These are phyloP conservation scores for Paramarasmius palmivorus DNA, from an alignment of 1,284 basidiomycete genomes.

Conservation along the genomic window DNA sequence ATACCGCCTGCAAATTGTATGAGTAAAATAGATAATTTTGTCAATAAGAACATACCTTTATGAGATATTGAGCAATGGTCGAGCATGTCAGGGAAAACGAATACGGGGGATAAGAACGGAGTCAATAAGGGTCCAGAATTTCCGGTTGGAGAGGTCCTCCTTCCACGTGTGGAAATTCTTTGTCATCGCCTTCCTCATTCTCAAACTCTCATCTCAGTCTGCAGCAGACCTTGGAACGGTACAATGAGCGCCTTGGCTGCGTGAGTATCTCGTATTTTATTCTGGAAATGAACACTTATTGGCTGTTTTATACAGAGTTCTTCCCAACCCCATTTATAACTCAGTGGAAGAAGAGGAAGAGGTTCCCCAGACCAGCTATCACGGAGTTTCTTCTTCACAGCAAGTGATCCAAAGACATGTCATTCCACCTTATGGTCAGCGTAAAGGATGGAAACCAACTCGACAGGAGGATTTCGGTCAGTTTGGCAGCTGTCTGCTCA, in stretches of 20 bases:
- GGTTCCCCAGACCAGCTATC: conserved; percentile 30
- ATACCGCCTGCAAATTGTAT: conserved; percentile 67
- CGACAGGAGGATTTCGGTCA: conserved; percentile 82
- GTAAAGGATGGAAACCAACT: conserved; percentile 86
- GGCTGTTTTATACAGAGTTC: conserved; percentile 38
- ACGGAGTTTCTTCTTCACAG: conserved; percentile 41
- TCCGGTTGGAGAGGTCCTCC: no score
- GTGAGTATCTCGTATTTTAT: conserved; percentile 36
- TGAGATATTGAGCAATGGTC: conserved; percentile 91
- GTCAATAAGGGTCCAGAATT: no score
- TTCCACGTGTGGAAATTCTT: no score
- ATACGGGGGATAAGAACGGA: not conserved
- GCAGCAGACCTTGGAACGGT: conserved; percentile 21
- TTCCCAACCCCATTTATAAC: conserved; percentile 68
- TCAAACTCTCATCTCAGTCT: no score
- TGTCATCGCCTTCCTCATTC: no score
- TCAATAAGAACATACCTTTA: conserved; percentile 58
- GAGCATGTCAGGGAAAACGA: conserved; percentile 52
- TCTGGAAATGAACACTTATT: conserved; percentile 6
- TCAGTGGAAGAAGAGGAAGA: conserved; percentile 61
- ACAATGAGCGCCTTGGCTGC: conserved; percentile 61
- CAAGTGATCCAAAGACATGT: conserved; percentile 52
- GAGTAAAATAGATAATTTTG: conserved; percentile 6
- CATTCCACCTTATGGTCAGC: conserved; percentile 83
- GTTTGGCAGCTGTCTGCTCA: conserved; percentile 21